Conservation (phyloP, 2,329 filamentous ascomycete species). For the Stachybotrys echinatus region DNA sequence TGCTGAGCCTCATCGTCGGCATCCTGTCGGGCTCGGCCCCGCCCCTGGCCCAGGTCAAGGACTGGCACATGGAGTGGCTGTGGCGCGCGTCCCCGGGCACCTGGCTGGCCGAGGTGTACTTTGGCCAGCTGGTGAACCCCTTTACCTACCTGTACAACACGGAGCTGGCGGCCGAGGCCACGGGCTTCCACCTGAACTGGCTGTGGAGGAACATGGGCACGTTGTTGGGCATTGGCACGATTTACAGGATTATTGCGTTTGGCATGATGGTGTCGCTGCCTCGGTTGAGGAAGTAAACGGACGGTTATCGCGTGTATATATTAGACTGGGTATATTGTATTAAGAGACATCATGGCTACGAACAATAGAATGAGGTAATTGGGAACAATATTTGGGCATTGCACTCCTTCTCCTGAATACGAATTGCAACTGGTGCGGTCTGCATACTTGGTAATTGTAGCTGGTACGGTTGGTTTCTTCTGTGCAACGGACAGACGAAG, state of each 20-base stretch:
- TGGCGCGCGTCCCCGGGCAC: slow-evolving; percentile 49
- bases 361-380: not conserved
- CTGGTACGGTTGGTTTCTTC: no score
- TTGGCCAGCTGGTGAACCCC: slow-evolving; percentile 43
- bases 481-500: no score
- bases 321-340: not conserved
- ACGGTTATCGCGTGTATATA: not conserved
- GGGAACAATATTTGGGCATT: no score
- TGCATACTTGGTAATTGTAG: no score
- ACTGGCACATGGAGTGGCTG: slow-evolving; percentile 50
- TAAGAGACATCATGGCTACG: not conserved
- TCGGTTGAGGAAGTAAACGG: slow-evolving; percentile 12
- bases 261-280: slow-evolving; percentile 15
- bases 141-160: slow-evolving; percentile 46
- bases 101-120: slow-evolving; percentile 53
- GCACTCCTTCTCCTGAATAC: no score
- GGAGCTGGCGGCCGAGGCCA: slow-evolving; percentile 33
- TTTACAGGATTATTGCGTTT: slow-evolving; percentile 38
- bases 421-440: no score
- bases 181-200: slow-evolving; percentile 41
- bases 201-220: slow-evolving; percentile 40
- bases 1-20: slow-evolving; percentile 47
- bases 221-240: slow-evolving; percentile 35
- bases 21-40: slow-evolving; percentile 50
- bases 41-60: slow-evolving; percentile 38